Evolutionary conservation across 352 stramenopile genomes (phyloP).

Genomic region (Phytophthora cactorum): DNA sequence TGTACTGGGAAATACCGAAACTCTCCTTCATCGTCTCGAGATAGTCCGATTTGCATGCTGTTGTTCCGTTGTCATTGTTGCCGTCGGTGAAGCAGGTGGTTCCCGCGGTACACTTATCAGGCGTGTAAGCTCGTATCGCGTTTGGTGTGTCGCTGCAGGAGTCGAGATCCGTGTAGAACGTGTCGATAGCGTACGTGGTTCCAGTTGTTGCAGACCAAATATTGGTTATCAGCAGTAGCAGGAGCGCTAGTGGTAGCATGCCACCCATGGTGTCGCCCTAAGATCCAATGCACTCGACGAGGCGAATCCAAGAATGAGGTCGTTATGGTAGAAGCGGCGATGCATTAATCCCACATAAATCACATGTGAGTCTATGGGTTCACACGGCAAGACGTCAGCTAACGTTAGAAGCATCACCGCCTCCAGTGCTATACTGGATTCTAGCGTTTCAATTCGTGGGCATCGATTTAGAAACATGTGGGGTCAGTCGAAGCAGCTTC

Average conservation of each 20-base stretch:
- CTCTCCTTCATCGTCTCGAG: not conserved
- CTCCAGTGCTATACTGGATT: not conserved
- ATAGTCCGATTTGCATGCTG: not conserved
- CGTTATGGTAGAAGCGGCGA: not conserved
- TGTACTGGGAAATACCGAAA: constrained; percentile 1
- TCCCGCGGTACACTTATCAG: not conserved
- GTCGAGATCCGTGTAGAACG: not conserved
- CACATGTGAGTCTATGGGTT: not conserved
- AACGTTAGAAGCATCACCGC: no score
- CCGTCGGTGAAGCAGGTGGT: not conserved
- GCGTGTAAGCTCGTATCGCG: not conserved
- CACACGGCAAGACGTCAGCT: not conserved
- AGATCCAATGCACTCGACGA: not conserved
- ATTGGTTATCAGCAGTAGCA: not conserved
- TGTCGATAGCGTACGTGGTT: not conserved
- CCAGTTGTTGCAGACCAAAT: not conserved
- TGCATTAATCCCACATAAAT: not conserved
- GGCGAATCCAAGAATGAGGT: not conserved
- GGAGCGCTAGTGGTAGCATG: not conserved
- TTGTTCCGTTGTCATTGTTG: not conserved
- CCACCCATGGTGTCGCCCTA: not conserved
- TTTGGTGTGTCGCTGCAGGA: not conserved
- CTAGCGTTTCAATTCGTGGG: not conserved
- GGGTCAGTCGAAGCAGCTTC: not conserved
- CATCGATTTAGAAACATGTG: not conserved